Conservation (phyloP, 148 eudicot genomes). For the Heliosperma pusillum region DNA sequence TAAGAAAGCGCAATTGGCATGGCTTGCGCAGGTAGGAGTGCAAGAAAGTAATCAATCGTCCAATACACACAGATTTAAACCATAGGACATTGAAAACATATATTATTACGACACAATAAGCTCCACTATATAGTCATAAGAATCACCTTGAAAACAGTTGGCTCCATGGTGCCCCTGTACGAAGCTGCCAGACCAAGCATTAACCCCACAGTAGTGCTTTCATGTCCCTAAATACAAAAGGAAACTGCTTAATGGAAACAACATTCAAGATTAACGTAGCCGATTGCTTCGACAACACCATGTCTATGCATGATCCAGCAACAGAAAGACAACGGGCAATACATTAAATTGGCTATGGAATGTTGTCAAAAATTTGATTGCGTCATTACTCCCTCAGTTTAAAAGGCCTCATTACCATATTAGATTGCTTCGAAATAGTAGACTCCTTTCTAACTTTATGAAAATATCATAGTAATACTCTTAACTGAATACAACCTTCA, state of each 20-base stretch:
- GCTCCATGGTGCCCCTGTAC: constrained; percentile 90
- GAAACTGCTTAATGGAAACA: constrained; percentile 8
- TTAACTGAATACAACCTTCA: background rate
- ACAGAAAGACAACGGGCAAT: background rate
- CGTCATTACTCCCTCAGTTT: background rate
- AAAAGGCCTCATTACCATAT: background rate
- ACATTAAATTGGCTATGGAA: background rate
- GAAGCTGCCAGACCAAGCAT: constrained; percentile 99
- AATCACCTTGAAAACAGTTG: constrained; percentile 83
- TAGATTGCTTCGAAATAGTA: background rate
- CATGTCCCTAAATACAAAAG: constrained; percentile 60
- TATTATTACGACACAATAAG: background rate
- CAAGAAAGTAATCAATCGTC: background rate
- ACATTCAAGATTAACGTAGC: background rate
- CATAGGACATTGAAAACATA: background rate
- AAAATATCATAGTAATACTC: background rate
- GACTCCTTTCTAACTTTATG: background rate
- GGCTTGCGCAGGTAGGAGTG: background rate
- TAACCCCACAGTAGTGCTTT: constrained; percentile 91
- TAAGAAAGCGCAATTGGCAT: background rate
- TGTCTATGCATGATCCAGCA: background rate
- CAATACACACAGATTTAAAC: background rate
- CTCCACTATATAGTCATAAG: constrained; percentile 3
- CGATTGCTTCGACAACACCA: constrained; percentile 1
- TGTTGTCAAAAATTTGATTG: background rate